Evolutionary conservation across 768 basidiomycete genomes (phyloP).

Genomic region (Zangia roseola): DNA sequence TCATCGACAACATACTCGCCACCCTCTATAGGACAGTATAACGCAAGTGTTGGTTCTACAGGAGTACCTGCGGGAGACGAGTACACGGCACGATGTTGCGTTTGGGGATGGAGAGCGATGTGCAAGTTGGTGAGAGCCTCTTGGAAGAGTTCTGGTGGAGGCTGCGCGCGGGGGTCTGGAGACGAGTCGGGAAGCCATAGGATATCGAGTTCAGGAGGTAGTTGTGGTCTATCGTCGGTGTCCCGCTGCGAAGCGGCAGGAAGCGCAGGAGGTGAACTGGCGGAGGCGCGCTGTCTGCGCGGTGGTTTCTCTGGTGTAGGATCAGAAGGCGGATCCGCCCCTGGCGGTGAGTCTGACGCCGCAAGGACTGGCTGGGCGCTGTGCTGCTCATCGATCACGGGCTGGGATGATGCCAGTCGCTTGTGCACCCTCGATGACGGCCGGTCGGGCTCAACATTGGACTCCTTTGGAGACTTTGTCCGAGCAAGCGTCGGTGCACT

Average conservation of each 20-base stretch:
- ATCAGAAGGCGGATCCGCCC: conserved; percentile 19
- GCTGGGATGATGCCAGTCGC: conserved; percentile 27
- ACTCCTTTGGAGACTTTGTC: conserved; percentile 23
- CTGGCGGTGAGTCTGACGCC: conserved; percentile 25
- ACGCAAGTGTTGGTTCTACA: conserved; percentile 76
- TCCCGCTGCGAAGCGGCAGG: conserved; percentile 15
- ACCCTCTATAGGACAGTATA: conserved; percentile 82
- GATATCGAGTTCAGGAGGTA: conserved; percentile 58
- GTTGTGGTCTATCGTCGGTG: conserved; percentile 36
- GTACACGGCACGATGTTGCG: conserved; percentile 71
- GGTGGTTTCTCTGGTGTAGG: conserved; percentile 25
- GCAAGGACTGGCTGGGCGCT: conserved; percentile 6
- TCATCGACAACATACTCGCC: conserved; percentile 80
- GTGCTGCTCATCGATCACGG: conserved; percentile 13
- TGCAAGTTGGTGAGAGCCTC: conserved; percentile 74
- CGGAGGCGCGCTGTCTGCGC: conserved; percentile 16
- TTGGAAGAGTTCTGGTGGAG: conserved; percentile 73
- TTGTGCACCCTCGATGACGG: conserved; percentile 19
- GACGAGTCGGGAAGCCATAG: conserved; percentile 58
- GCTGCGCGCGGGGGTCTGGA: conserved; percentile 38
- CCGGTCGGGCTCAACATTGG: conserved; percentile 4
- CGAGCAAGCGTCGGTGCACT: conserved; percentile 18
- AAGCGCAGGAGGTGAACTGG: neutral
- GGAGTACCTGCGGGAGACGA: conserved; percentile 50
- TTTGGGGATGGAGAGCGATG: conserved; percentile 78